Evolutionary conservation across 169 alveolate species (phyloP).

Genomic region (Plasmodium malariae): DNA sequence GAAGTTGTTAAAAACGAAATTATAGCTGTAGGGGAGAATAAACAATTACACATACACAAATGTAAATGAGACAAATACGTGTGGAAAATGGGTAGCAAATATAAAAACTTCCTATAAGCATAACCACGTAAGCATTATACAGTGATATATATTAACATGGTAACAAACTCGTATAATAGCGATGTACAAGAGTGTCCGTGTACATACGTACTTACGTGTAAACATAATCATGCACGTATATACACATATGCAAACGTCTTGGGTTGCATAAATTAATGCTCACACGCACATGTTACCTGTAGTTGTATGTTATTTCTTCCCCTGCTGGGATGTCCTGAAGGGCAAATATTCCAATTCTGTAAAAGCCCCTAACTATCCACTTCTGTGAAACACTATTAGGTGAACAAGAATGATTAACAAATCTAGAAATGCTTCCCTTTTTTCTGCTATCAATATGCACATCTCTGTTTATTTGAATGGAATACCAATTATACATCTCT

Average conservation of each 20-base stretch:
- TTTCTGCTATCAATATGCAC: constrained; percentile 96
- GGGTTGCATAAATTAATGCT: background rate
- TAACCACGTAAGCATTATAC: background rate
- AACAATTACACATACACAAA: background rate
- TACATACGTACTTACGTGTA: no score
- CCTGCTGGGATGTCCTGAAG: constrained; percentile 92
- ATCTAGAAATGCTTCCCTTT: constrained; percentile 96
- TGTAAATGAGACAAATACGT: background rate
- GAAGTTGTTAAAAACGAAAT: constrained; percentile 51
- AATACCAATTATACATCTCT: constrained; percentile 88
- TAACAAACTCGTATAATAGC: no score
- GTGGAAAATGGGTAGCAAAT: no score
- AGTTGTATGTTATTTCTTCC: constrained; percentile 97
- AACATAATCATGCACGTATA: background rate
- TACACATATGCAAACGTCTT: no score
- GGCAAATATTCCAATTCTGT: constrained; percentile 96
- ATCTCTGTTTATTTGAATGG: constrained; percentile 89
- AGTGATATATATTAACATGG: background rate
- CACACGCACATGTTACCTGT: constrained; percentile 80
- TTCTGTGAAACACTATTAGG: constrained; percentile 97
- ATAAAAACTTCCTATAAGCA: background rate
- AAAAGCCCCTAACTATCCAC: constrained; percentile 96
- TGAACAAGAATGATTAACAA: constrained; percentile 98
- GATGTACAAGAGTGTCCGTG: no score
- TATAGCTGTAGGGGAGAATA: constrained; percentile 20